These are phyloP conservation scores for Nevesoporus exiguus DNA, from an alignment of 768 basidiomycete species.

Conservation along the genomic window DNA sequence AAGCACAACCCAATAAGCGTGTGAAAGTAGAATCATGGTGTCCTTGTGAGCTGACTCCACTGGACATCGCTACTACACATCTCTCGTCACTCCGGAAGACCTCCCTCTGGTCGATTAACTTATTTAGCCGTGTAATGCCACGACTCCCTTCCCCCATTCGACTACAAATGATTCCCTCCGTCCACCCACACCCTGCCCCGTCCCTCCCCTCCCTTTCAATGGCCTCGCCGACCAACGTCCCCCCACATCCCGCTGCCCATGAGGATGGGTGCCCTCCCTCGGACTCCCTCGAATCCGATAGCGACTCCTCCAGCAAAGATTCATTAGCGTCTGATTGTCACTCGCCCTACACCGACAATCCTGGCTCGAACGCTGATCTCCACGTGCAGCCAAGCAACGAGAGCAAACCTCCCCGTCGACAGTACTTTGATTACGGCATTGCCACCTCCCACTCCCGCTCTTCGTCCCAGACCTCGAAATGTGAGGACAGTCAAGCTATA, in stretches of 20 bases:
- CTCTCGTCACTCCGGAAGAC: background rate
- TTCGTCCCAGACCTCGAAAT: slow-evolving; percentile 3
- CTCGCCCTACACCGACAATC: slow-evolving; percentile 8
- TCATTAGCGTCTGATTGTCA: slow-evolving; percentile 2
- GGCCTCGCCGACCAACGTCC: background rate
- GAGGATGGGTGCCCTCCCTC: background rate
- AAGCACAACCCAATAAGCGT: background rate
- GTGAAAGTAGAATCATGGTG: background rate
- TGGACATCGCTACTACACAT: background rate
- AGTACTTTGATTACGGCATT: slow-evolving; percentile 23
- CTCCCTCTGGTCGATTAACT: slow-evolving; percentile 1
- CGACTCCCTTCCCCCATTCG: background rate
- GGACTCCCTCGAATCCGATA: slow-evolving; percentile 13
- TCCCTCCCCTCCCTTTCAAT: background rate
- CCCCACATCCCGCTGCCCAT: background rate
- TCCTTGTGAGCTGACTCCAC: background rate
- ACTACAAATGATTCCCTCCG: slow-evolving; percentile 10
- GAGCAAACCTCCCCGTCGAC: slow-evolving; percentile 16
- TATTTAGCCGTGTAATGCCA: slow-evolving; percentile 2
- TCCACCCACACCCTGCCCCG: background rate
- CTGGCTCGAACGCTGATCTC: background rate
- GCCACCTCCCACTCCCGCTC: background rate
- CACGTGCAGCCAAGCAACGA: slow-evolving; percentile 11
- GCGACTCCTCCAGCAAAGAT: slow-evolving; percentile 9
- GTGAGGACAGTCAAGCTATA: background rate